Percentiles rank a stretch among this genome's conserved stretches.
Conservation (phyloP, 768 basidiomycete genomes). For the Glaciozyma antarctica region DNA sequence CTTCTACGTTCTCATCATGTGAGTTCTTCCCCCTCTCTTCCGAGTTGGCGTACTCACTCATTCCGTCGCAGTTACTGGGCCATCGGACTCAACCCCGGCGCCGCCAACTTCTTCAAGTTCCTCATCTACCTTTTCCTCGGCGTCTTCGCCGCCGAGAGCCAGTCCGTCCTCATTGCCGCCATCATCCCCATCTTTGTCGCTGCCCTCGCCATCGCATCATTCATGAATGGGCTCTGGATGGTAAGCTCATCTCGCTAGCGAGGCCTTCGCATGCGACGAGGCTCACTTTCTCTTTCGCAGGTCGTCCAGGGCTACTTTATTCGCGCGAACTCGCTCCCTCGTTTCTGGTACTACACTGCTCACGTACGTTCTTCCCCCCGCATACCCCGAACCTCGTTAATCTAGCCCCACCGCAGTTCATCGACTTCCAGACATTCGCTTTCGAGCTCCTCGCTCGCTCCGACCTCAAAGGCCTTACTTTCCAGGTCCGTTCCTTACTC, state of each 20-base stretch:
- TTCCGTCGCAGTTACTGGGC: conserved; percentile 34
- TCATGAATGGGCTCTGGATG: conserved; percentile 51
- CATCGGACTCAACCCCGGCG: conserved; percentile 48
- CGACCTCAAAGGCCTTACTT: conserved; percentile 47
- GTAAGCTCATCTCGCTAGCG: not conserved
- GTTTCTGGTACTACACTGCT: conserved; percentile 49
- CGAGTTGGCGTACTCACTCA: not conserved
- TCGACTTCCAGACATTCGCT: conserved; percentile 38
- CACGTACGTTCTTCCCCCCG: not conserved
- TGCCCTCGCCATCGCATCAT: conserved; percentile 50
- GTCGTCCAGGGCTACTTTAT: conserved; percentile 41
- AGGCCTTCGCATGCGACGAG: not conserved
- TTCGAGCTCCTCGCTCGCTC: conserved; percentile 41
- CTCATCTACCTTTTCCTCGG: conserved; percentile 50
- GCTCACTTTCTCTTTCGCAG: conserved; percentile 33
- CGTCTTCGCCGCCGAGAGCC: conserved; percentile 43
- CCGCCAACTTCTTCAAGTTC: conserved; percentile 50
- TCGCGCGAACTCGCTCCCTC: conserved; percentile 48
- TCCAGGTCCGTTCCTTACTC: conserved; percentile 30
- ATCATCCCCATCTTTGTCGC: conserved; percentile 54
- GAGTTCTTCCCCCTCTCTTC: conserved; percentile 37
- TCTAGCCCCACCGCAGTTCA: conserved; percentile 40
- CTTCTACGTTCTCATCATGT: conserved; percentile 48
- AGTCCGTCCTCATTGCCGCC: conserved; percentile 46
- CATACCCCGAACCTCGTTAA: conserved; percentile 42